A percentile compares a stretch with the other conserved stretches of the same genome.
Conservation (phyloP, 805 yeast genomes). For the Wickerhamiella bombiphila region DNA sequence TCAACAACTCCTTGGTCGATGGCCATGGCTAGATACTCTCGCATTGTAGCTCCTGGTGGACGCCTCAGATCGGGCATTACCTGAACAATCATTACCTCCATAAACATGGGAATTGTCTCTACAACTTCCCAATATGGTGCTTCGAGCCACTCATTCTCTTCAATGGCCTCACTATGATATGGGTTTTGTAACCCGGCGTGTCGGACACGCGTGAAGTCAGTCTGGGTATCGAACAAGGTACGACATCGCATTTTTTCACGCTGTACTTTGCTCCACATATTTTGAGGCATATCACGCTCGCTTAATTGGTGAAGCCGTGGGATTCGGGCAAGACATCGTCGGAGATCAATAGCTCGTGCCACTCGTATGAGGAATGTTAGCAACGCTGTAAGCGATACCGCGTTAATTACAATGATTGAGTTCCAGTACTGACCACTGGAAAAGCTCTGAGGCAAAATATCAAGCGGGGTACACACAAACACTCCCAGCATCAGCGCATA, state of each 20-base stretch:
- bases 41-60: conserved; percentile 35
- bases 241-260: conserved; percentile 23
- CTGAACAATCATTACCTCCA: conserved; percentile 16
- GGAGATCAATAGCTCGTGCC: conserved; percentile 42
- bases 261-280: conserved; percentile 29
- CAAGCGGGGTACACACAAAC: conserved; percentile 61
- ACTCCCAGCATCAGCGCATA: conserved; percentile 34
- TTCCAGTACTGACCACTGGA: conserved; percentile 57
- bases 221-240: conserved; percentile 9
- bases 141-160: conserved; percentile 6
- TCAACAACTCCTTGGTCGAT: conserved; percentile 18
- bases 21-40: conserved; percentile 38
- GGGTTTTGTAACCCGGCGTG: conserved; percentile 18
- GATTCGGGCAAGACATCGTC: conserved; percentile 52
- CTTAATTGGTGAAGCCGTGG: conserved; percentile 68
- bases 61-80: conserved; percentile 22
- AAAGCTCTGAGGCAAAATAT: conserved; percentile 51
- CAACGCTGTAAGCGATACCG: conserved; percentile 46
- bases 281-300: conserved; percentile 41
- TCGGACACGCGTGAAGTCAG: conserved; percentile 8
- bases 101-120: conserved; percentile 16
- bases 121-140: conserved; percentile 19
- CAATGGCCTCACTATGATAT: neutral
- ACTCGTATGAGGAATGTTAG: conserved; percentile 38
- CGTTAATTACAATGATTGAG: conserved; percentile 64